Evolutionary conservation across 2,329 filamentous ascomycete species (phyloP).

Genomic region (Penicillium rolfsii): DNA sequence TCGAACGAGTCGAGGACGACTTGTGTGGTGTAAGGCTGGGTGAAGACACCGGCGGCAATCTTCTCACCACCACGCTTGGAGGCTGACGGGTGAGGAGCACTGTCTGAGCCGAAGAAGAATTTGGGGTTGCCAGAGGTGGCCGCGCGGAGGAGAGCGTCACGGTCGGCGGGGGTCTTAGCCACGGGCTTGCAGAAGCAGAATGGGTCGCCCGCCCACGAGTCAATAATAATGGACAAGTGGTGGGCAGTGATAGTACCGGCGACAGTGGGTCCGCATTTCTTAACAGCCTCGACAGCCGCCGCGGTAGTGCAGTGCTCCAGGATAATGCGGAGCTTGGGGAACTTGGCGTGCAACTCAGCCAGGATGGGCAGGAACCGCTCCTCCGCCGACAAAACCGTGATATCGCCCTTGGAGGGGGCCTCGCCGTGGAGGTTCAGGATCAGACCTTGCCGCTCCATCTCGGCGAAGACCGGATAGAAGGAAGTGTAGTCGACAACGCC

Average conservation of each 20-base stretch:
- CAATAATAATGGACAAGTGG: slow-evolving; percentile 78
- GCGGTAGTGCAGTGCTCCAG: slow-evolving; percentile 88
- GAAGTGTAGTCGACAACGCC: slow-evolving; percentile 50
- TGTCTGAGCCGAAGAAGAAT: slow-evolving; percentile 73
- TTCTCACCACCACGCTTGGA: slow-evolving; percentile 60
- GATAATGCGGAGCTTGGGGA: slow-evolving; percentile 63
- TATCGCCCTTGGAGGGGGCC: slow-evolving; percentile 39
- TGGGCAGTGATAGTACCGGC: slow-evolving; percentile 75
- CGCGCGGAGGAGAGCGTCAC: slow-evolving; percentile 70
- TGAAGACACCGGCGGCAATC: slow-evolving; percentile 63
- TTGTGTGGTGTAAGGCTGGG: slow-evolving; percentile 62
- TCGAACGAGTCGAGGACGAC: slow-evolving; percentile 63
- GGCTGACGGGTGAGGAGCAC: slow-evolving; percentile 65
- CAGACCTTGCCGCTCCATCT: slow-evolving; percentile 82
- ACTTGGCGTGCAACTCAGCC: slow-evolving; percentile 69
- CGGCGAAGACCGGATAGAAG: slow-evolving; percentile 69
- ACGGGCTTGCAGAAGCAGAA: slow-evolving; percentile 81
- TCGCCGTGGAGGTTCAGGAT: slow-evolving; percentile 96
- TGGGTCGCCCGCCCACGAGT: slow-evolving; percentile 72
- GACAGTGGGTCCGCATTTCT: slow-evolving; percentile 75
- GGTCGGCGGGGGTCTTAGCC: slow-evolving; percentile 71
- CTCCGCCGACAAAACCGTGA: slow-evolving; percentile 70
- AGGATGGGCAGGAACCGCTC: slow-evolving; percentile 80
- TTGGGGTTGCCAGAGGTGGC: slow-evolving; percentile 59
- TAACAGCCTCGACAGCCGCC: slow-evolving; percentile 77